A percentile compares a stretch with the other conserved stretches of the same genome.
Evolutionary conservation across 208 protist genomes (phyloP).

Genomic region (Porcisia hertigi): DNA sequence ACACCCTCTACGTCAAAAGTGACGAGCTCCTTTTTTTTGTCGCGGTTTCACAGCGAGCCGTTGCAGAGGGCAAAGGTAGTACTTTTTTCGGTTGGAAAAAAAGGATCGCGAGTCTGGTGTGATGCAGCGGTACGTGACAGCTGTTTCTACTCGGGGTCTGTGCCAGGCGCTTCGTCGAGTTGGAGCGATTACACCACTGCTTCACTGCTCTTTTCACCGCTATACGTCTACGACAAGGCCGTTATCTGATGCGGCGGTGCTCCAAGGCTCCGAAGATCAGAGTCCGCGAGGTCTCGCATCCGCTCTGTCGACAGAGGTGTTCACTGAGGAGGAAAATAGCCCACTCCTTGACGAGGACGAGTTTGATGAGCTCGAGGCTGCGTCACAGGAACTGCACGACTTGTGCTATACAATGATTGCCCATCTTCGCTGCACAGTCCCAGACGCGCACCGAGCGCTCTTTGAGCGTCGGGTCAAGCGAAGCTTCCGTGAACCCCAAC

Average conservation of each 20-base stretch:
- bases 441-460: conserved; percentile 49
- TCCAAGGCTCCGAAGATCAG: neutral
- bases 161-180: neutral
- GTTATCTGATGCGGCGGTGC: neutral
- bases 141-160: neutral
- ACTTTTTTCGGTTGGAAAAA: neutral
- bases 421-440: conserved; percentile 70
- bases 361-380: conserved; percentile 91
- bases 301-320: conserved; percentile 2
- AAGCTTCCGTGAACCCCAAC: conserved; percentile 76
- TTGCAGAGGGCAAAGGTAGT: neutral
- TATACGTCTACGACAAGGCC: neutral
- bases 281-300: neutral
- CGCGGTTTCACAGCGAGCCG: too few relatives aligned
- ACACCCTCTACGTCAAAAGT: neutral
- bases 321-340: conserved; percentile 18
- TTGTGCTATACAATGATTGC: conserved; percentile 83
- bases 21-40: neutral
- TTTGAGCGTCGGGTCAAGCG: conserved; percentile 74
- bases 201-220: neutral
- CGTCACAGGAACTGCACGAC: conserved; percentile 90
- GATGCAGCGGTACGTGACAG: neutral
- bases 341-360: conserved; percentile 43
- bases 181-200: neutral
- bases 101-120: neutral